These are phyloP conservation scores for Excoecaria agallocha DNA, from an alignment of 345 rosid species.

Conservation along the genomic window DNA sequence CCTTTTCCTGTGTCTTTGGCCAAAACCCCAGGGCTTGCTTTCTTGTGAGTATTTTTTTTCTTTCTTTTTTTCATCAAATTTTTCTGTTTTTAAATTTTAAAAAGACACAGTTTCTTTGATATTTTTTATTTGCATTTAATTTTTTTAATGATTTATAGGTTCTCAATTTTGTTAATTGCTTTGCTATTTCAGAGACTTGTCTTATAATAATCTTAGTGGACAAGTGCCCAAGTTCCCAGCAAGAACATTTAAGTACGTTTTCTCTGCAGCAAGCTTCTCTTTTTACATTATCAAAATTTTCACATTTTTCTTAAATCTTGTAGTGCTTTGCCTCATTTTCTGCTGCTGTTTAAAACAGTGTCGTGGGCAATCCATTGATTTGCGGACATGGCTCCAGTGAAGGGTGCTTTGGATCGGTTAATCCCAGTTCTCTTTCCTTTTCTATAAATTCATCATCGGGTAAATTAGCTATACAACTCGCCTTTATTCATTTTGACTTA, in stretches of 20 bases:
- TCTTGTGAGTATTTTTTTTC: conserved; percentile 63
- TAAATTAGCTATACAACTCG: conserved; percentile 15
- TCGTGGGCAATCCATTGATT: conserved; percentile 76
- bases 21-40: conserved; percentile 68
- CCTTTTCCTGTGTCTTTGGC: conserved; percentile 69
- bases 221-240: conserved; percentile 73
- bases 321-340: not conserved
- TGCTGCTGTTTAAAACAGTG: conserved; percentile 44
- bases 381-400: conserved; percentile 55
- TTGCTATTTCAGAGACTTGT: conserved; percentile 70
- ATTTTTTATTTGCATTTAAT: not conserved
- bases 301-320: conserved; percentile 5
- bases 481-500: not conserved
- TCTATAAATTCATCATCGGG: conserved; percentile 57
- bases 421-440: conserved; percentile 46
- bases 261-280: not conserved
- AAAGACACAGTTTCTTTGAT: conserved; percentile 10
- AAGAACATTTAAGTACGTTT: conserved; percentile 71
- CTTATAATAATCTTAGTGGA: conserved; percentile 91
- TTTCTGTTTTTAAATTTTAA: conserved; percentile 24
- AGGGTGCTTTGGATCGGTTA: conserved; percentile 63
- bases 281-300: not conserved
- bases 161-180: conserved; percentile 14
- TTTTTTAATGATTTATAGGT: conserved; percentile 1
- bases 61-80: conserved; percentile 16